phyloP scores from a whole-genome alignment of 2,329 filamentous ascomycete genomes.

The Fusarium domesticum region DNA sequence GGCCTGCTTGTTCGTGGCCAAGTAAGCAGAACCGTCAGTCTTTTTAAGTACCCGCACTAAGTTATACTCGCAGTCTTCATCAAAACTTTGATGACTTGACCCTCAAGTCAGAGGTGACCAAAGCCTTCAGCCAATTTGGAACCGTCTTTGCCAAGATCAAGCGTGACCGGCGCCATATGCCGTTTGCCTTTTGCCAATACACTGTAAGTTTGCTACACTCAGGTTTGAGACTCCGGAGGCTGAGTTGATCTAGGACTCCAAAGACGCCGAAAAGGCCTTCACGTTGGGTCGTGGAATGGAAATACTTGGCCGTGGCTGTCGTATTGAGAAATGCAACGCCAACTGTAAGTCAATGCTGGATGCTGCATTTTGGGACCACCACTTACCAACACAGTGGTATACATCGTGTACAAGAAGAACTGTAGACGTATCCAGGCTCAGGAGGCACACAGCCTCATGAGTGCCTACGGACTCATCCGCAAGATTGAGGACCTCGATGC shows the following conservation, averaged over 20 bases:
- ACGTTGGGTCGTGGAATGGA: conserved; percentile 43
- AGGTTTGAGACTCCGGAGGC: neutral
- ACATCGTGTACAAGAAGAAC: conserved; percentile 42
- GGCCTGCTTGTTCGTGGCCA: conserved; percentile 47
- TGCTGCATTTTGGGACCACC: neutral
- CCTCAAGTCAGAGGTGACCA: conserved; percentile 52
- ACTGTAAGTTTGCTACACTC: conserved; percentile 44
- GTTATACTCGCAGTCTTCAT: conserved; percentile 44
- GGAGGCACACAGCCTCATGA: conserved; percentile 45
- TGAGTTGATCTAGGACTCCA: conserved; percentile 39
- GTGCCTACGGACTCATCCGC: conserved; percentile 43
- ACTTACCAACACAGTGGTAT: conserved; percentile 43
- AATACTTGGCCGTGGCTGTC: conserved; percentile 56
- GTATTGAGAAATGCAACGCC: conserved; percentile 58
- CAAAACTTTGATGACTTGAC: conserved; percentile 47
- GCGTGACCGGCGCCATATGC: conserved; percentile 56
- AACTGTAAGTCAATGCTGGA: conserved; percentile 45
- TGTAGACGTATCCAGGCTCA: conserved; percentile 37
- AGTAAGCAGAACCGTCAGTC: neutral
- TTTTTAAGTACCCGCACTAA: conserved; percentile 1
- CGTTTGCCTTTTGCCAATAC: conserved; percentile 63
- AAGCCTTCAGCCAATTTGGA: conserved; percentile 53
- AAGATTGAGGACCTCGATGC: conserved; percentile 37
- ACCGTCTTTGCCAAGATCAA: conserved; percentile 62
- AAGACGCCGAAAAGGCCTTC: conserved; percentile 50